Conservation (phyloP, 2,329 filamentous ascomycete species). For the Stemphylium lycopersici region DNA sequence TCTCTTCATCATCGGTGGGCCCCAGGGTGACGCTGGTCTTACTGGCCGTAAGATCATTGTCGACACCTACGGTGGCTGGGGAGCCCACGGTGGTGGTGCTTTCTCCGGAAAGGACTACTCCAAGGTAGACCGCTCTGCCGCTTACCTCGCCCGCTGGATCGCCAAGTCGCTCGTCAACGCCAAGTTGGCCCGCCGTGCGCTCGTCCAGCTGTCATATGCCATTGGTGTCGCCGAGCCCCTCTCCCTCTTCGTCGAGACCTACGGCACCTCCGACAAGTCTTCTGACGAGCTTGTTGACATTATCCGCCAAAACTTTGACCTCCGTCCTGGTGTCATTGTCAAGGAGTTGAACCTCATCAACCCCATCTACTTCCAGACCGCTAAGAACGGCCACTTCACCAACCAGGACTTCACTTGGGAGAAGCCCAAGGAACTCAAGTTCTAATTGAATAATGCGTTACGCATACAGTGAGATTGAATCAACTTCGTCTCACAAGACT, state of each 20-base stretch:
- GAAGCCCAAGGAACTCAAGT: constrained; percentile 93
- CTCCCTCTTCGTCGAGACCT: constrained; percentile 96
- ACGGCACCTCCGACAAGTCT: constrained; percentile 88
- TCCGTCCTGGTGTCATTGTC: constrained; percentile 97
- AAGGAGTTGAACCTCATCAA: constrained; percentile 93
- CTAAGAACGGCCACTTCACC: constrained; percentile 99
- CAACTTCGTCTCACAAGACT: constrained; percentile 47
- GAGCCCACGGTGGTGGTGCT: constrained; percentile 98
- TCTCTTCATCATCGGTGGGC: constrained; percentile 98
- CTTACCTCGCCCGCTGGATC: constrained; percentile 97
- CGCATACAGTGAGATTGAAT: constrained; percentile 48
- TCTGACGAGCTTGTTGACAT: constrained; percentile 95
- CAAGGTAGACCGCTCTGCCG: constrained; percentile 98
- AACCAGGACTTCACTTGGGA: constrained; percentile 99
- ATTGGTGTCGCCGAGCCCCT: constrained; percentile 98
- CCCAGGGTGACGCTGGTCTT: constrained; percentile 97
- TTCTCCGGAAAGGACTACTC: constrained; percentile 99
- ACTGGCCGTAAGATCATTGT: constrained; percentile 99
- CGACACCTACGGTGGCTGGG: constrained; percentile 99
- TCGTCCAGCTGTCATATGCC: constrained; percentile 98
- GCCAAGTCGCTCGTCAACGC: constrained; percentile 95
- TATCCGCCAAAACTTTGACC: constrained; percentile 94
- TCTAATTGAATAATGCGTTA: constrained; percentile 62
- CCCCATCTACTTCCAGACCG: constrained; percentile 97
- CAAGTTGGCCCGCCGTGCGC: constrained; percentile 85